Conservation (phyloP, 2,329 filamentous ascomycete species). For the Malbranchea zuffiana region DNA sequence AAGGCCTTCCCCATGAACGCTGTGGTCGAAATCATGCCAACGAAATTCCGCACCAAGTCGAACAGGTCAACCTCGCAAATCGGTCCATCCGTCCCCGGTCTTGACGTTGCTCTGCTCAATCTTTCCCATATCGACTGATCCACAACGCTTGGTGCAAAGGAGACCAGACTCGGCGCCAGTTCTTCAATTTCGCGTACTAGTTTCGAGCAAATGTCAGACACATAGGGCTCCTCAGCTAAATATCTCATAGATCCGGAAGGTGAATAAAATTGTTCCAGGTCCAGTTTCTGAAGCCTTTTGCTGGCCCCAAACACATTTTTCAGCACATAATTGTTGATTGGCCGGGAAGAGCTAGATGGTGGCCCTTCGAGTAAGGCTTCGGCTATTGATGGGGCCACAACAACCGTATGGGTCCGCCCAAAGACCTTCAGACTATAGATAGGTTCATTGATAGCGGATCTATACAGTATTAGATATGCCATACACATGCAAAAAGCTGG, state of each 20-base stretch:
- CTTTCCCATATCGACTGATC: conserved; percentile 55
- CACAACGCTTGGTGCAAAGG: conserved; percentile 48
- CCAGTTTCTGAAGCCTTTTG: conserved; percentile 27
- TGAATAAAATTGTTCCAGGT: conserved; percentile 25
- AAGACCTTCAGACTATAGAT: conserved; percentile 42
- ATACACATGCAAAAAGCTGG: not conserved
- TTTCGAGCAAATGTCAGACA: conserved; percentile 32
- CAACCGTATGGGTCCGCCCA: conserved; percentile 40
- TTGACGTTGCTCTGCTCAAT: conserved; percentile 35
- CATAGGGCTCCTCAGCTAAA: conserved; percentile 39
- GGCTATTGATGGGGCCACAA: conserved; percentile 40
- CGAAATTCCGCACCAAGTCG: conserved; percentile 46
- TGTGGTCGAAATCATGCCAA: conserved; percentile 39
- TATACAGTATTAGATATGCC: conserved; percentile 7
- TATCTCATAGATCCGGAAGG: conserved; percentile 29
- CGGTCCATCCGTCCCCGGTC: conserved; percentile 27
- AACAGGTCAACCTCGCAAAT: conserved; percentile 44
- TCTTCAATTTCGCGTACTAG: conserved; percentile 33
- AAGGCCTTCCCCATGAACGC: conserved; percentile 45
- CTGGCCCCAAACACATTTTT: conserved; percentile 36
- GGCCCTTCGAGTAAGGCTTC: conserved; percentile 30
- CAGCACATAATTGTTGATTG: conserved; percentile 27
- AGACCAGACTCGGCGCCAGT: conserved; percentile 46
- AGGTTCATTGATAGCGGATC: conserved; percentile 22
- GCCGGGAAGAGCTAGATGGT: conserved; percentile 19